Base-by-base conservation (phyloP, 2,329 filamentous ascomycete species). In the Pseudogymnoascus sp. region DNA sequence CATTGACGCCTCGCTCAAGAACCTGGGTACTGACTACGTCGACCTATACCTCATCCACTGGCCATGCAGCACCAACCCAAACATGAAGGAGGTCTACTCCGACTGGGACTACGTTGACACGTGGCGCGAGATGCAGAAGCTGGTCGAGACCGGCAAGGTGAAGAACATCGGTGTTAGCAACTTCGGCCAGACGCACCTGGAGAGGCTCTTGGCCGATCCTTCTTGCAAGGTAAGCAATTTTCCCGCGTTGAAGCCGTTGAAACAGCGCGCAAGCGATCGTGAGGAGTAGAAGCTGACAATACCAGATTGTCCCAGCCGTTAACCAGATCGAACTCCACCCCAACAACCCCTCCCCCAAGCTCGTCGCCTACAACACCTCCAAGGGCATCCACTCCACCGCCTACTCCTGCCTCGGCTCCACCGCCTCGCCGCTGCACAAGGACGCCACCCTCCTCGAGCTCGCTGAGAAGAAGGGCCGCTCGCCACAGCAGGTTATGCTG, bases 31-130 rank as follows among this genome's bases (percentile, higher is more conserved):
- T 16, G 83, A 87, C 69, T 90, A 90, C 70, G 79, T 90, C 66
- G 88, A 90, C 73, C 77, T 90, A 60, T 89, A 88, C 74, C 80
- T 90, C 51, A 88, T 90, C 77, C 87, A 90, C 76, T 91, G 86
- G 87, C 89, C 88, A 16, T 83, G 79, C 65, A 86, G 83, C 28
- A 86, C 83, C 62, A 83, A 85, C 69, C 85, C 86, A 3, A 77
- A 79, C 61, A 72, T 80, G 41, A 86, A 81, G 77, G 90, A 90
- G 80, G 85, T 88, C 74, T 83, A 86, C 67, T 80, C 84, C 34
- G 90, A 92, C 79, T 93, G 90, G 90, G 83, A 91, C 78, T 93
- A 90, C 76, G 81, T 90, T 71, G 86, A 95, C 77, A 95, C 91
- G 25, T 96, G 83, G 85, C 79, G 81, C 66, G 86, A 87, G 78